A percentile compares a stretch with the other conserved stretches of the same genome.
phyloP scores from a whole-genome alignment of 2,329 filamentous ascomycete species.

The Elsinoe perseae region DNA sequence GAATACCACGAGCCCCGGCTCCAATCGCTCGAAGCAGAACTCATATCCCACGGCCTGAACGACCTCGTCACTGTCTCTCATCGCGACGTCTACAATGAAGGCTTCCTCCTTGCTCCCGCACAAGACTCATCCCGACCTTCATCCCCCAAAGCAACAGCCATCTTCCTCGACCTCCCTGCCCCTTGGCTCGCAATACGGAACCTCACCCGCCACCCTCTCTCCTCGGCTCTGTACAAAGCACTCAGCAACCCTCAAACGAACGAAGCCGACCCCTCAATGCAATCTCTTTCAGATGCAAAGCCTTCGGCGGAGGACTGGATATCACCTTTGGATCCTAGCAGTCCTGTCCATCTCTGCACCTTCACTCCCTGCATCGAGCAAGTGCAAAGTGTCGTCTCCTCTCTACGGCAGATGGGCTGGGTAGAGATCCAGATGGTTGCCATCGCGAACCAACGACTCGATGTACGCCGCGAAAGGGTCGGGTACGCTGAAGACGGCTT shows the following conservation, averaged over 20 bases:
- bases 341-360: constrained; percentile 73
- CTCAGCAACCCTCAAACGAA: constrained; percentile 11
- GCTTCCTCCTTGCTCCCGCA: constrained; percentile 51
- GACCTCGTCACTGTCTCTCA: constrained; percentile 64
- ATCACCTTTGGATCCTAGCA: constrained; percentile 61
- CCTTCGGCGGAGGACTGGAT: constrained; percentile 15
- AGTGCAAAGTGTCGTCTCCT: constrained; percentile 75
- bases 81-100: constrained; percentile 68
- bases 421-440: constrained; percentile 91
- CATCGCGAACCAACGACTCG: constrained; percentile 68
- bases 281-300: background rate
- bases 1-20: constrained; percentile 71
- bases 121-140: constrained; percentile 18
- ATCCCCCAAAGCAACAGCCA: constrained; percentile 55
- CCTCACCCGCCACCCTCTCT: constrained; percentile 48
- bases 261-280: background rate
- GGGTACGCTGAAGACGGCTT: constrained; percentile 62
- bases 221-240: background rate
- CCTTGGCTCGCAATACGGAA: constrained; percentile 74
- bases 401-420: constrained; percentile 76
- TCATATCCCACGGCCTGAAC: constrained; percentile 58
- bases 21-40: constrained; percentile 60
- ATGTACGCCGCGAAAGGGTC: constrained; percentile 72
- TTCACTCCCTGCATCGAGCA: constrained; percentile 98
- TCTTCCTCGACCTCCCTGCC: constrained; percentile 74